phyloP scores from a whole-genome alignment of 768 basidiomycete species.

The Leucogyrophana mollusca region DNA sequence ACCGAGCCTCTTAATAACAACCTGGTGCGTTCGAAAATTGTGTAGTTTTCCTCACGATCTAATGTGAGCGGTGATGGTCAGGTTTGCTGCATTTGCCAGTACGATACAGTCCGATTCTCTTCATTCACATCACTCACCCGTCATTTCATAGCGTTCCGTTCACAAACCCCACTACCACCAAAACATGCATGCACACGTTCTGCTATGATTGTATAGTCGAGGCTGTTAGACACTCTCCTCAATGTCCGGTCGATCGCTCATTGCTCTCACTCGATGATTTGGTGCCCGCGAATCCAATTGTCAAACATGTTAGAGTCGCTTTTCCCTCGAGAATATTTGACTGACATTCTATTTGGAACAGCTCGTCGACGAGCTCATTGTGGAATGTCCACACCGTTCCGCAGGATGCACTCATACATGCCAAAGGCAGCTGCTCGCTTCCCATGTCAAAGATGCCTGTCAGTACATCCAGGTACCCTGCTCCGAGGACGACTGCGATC shows the following conservation, averaged over 20 bases:
- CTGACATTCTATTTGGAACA: conserved; percentile 28
- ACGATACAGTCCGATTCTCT: conserved; percentile 7
- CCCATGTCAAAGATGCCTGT: conserved; percentile 65
- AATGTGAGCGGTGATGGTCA: conserved; percentile 28
- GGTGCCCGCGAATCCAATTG: conserved; percentile 66
- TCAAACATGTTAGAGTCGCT: conserved; percentile 58
- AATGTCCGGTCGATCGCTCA: conserved; percentile 85
- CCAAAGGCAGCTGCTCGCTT: conserved; percentile 63
- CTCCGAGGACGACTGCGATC: conserved; percentile 43
- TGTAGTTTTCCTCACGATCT: neutral
- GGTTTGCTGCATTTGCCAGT: conserved; percentile 83
- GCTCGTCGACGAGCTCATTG: conserved; percentile 82
- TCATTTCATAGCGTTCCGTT: conserved; percentile 58
- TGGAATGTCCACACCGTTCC: conserved; percentile 62
- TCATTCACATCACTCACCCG: conserved; percentile 3
- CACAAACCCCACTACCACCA: conserved; percentile 70
- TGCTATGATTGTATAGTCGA: conserved; percentile 78
- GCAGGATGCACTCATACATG: conserved; percentile 63
- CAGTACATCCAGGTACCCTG: conserved; percentile 54
- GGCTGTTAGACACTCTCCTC: conserved; percentile 63
- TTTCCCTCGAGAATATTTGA: conserved; percentile 4
- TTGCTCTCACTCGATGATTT: conserved; percentile 60
- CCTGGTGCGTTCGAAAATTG: conserved; percentile 56
- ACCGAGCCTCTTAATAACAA: conserved; percentile 64
- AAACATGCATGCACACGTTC: conserved; percentile 82